Base-by-base conservation (phyloP, 1,284 basidiomycete genomes). In the Tetrapyrgos nigripes region DNA sequence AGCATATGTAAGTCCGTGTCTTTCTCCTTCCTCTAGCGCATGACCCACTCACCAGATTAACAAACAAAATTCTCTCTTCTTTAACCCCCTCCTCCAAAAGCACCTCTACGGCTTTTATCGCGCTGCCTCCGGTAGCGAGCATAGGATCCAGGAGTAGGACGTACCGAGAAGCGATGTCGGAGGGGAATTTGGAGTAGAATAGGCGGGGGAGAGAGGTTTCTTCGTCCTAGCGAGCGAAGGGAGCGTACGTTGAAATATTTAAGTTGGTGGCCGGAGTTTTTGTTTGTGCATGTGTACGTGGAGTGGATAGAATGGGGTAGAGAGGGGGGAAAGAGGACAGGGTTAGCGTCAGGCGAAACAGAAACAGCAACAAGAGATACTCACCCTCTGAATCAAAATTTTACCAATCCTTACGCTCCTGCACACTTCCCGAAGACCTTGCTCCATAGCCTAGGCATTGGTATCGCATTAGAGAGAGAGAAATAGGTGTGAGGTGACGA, bases 111-210 rank as follows among this genome's bases (percentile, higher is more conserved):
- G 97, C 97, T 75, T 98, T 98, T 76, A 97, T 96, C 2, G 96
- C 97, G 17, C 96, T 98, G 45, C 97, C 97, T 31, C 97, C 97
- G 0, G 97, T 99, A 0, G 97, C 96, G 43, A 99, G 88, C 97
- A 99, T 99, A 1, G 97, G 97, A 73, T 99, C 97, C 14, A 99
- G 86, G 14, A 99, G 85, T 33, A 99, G 86, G 50, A 97, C 94
- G 75, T 97, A 99, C 55, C 97, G 89, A 40, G 86, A 81, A 0
- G 91, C 87, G 60, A 99, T 98, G 72, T 99, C 97, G 69, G 91
- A 91, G 2, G 97, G 97, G 52, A 98, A 88, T 88, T 93, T 94
- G 40, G 89, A 89, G 68, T 93, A 94, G 73, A 96, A 97, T 26
- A 98, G 81, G 75, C 97, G 97, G 1, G 96, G 91, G 57, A 89